Conservation (phyloP, 176 grass and related monocot species). For the Eremochloa ophiuroides region DNA sequence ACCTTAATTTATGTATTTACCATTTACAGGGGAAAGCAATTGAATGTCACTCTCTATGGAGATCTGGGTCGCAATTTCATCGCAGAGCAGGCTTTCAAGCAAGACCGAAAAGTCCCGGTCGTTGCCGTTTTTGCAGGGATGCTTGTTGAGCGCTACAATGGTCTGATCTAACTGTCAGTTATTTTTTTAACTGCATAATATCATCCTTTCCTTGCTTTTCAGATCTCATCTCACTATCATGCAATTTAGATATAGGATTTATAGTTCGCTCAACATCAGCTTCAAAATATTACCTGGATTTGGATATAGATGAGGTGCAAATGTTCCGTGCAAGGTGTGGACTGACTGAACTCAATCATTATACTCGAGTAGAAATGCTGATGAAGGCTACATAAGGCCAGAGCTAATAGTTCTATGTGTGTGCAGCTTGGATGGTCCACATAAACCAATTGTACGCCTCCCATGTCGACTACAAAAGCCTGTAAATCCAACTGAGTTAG, state of each 20-base stretch:
- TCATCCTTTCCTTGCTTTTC: not conserved
- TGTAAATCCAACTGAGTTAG: not conserved
- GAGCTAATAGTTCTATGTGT: not conserved
- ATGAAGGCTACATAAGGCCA: not conserved
- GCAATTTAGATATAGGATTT: not conserved
- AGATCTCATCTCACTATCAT: not conserved
- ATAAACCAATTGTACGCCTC: not conserved
- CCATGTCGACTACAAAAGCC: not conserved
- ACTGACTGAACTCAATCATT: not conserved
- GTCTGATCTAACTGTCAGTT: not conserved
- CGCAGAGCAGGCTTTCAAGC: not conserved
- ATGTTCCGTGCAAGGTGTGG: not conserved
- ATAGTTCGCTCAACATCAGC: not conserved
- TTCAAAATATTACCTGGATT: conserved; percentile 8
- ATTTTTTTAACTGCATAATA: not conserved
- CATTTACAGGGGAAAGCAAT: not conserved
- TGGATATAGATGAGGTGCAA: not conserved
- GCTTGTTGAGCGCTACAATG: not conserved
- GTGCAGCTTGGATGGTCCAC: not conserved
- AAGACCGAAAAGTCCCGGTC: not conserved
- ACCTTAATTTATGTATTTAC: not conserved
- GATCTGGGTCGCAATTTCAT: not conserved
- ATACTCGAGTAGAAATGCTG: not conserved
- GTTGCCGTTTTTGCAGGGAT: conserved; percentile 26
- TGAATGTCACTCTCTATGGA: not conserved